Conservation (phyloP, 2,329 filamentous ascomycete species). For the Pseudopithomyces chartarum region DNA sequence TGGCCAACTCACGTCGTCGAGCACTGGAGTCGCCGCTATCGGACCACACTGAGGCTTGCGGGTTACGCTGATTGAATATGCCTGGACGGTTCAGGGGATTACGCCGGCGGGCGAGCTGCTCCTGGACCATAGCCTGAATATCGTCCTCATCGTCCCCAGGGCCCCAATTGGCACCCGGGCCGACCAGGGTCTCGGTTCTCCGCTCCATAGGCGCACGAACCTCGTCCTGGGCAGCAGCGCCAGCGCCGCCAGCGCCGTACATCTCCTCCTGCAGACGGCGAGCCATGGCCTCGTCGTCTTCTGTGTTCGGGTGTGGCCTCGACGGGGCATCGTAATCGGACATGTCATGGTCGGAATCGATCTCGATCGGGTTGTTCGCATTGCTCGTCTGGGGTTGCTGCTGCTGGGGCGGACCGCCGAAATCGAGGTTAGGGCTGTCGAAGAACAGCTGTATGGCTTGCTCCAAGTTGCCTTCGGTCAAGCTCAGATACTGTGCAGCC, state of each 20-base stretch:
- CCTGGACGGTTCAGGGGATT: constrained; percentile 52
- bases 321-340: constrained; percentile 51
- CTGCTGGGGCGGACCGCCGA: constrained; percentile 45
- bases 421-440: constrained; percentile 77
- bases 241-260: constrained; percentile 63
- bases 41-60: constrained; percentile 63
- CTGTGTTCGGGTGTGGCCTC: constrained; percentile 53
- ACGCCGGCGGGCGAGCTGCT: constrained; percentile 63
- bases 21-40: constrained; percentile 54
- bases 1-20: constrained; percentile 60
- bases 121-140: constrained; percentile 65
- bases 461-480: constrained; percentile 82
- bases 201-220: constrained; percentile 89
- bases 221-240: constrained; percentile 57
- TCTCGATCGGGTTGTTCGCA: constrained; percentile 65
- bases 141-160: constrained; percentile 53
- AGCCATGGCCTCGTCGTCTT: constrained; percentile 94
- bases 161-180: constrained; percentile 64
- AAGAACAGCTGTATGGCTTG: constrained; percentile 90
- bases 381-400: constrained; percentile 37
- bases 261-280: constrained; percentile 89
- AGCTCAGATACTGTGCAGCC: constrained; percentile 79
- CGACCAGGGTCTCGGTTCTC: constrained; percentile 89
- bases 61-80: constrained; percentile 71
- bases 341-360: constrained; percentile 77